Evolutionary conservation across 805 yeast genomes (phyloP).

Genomic region (Ogataea allantospora): DNA sequence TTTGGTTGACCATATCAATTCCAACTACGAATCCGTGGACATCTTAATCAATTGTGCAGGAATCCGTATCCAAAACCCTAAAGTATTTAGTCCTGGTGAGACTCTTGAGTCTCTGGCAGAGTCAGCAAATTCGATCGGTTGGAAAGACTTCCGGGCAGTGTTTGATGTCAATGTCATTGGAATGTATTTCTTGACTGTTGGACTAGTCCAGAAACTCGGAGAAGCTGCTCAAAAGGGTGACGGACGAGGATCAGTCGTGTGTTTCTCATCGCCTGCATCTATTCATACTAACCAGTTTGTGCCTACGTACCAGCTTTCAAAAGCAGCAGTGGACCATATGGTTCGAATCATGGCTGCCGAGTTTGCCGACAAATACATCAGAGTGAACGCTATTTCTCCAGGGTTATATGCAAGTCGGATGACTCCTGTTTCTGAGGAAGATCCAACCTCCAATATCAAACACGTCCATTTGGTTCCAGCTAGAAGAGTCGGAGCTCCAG

Average conservation of each 20-base stretch:
- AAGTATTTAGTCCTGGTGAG: conserved; percentile 21
- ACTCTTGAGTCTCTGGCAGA: conserved; percentile 20
- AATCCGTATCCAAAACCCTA: conserved; percentile 22
- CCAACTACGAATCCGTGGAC: conserved; percentile 20
- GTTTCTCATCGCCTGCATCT: conserved; percentile 25
- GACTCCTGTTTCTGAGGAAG: conserved; percentile 24
- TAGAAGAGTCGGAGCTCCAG: conserved; percentile 20
- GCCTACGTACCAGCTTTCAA: conserved; percentile 25
- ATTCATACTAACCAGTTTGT: conserved; percentile 27
- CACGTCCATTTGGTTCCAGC: conserved; percentile 23
- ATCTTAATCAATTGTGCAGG: conserved; percentile 26
- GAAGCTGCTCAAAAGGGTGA: conserved; percentile 25
- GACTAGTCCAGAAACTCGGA: conserved; percentile 22
- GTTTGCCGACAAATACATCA: conserved; percentile 25
- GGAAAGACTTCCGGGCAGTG: conserved; percentile 23
- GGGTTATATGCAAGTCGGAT: conserved; percentile 25
- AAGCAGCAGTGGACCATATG: conserved; percentile 25
- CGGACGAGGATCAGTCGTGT: conserved; percentile 24
- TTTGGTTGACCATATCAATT: conserved; percentile 19
- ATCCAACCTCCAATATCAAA: conserved; percentile 23
- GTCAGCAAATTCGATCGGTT: conserved; percentile 22
- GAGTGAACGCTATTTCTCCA: conserved; percentile 27
- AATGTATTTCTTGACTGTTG: conserved; percentile 26
- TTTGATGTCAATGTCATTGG: conserved; percentile 28
- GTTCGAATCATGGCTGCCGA: conserved; percentile 29